Percentiles rank a stretch among this genome's conserved stretches.
Conservation (phyloP, 1,139 yeast species). For the Pichia terricola region DNA sequence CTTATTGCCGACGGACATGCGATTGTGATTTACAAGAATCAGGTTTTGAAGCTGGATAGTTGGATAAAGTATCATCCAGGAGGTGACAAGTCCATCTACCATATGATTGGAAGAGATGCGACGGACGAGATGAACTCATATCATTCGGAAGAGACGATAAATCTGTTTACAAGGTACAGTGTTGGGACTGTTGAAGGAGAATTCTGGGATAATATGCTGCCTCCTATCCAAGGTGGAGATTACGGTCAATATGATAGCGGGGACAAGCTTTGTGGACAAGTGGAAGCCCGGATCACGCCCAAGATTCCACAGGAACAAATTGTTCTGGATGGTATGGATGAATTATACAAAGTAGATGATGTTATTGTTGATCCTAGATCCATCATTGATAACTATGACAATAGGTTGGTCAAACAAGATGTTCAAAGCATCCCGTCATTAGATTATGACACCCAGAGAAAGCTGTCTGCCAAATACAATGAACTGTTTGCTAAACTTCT, state of each 20-base stretch:
- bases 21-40: constrained; percentile 53
- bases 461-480: constrained; percentile 48
- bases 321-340: constrained; percentile 30
- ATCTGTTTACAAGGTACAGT: constrained; percentile 42
- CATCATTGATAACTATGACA: constrained; percentile 50
- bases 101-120: constrained; percentile 84
- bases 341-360: constrained; percentile 30
- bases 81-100: constrained; percentile 75
- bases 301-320: constrained; percentile 41
- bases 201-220: constrained; percentile 65
- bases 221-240: constrained; percentile 82
- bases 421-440: constrained; percentile 48
- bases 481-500: constrained; percentile 49
- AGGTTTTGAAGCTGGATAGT: constrained; percentile 53
- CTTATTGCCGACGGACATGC: constrained; percentile 60
- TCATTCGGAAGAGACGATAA: constrained; percentile 52
- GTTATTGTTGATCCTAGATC: constrained; percentile 47
- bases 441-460: constrained; percentile 57
- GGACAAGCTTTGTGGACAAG: constrained; percentile 28
- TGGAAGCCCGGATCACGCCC: constrained; percentile 33
- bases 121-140: constrained; percentile 85
- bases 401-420: constrained; percentile 43
- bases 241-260: constrained; percentile 19
- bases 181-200: constrained; percentile 50
- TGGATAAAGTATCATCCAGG: constrained; percentile 83